Percentiles rank a stretch among this genome's conserved stretches.
These are phyloP conservation scores for Naumovozyma castellii DNA, from an alignment of 805 yeast species.

Conservation along the genomic window DNA sequence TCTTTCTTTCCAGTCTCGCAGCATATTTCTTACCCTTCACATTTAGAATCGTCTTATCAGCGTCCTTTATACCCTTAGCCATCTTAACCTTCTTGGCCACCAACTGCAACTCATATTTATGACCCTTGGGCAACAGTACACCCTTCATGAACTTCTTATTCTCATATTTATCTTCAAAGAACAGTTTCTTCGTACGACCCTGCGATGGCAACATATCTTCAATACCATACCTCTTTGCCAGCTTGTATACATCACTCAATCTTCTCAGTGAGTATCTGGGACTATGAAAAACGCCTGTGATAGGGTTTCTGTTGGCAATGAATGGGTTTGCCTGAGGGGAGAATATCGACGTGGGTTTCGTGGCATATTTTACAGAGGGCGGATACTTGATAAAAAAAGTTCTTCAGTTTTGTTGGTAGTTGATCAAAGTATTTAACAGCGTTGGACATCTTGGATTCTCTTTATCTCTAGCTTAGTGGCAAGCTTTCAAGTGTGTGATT, in stretches of 20 bases:
- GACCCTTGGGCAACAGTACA: constrained; percentile 68
- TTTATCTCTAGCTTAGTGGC: no score
- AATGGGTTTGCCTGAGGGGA: constrained; percentile 80
- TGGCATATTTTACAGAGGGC: constrained; percentile 59
- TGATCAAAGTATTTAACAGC: constrained; percentile 35
- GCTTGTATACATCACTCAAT: constrained; percentile 72
- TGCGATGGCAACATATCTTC: constrained; percentile 58
- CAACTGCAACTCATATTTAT: constrained; percentile 64
- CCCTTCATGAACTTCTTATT: constrained; percentile 67
- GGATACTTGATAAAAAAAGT: constrained; percentile 75
- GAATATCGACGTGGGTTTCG: constrained; percentile 51
- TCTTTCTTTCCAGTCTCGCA: constrained; percentile 37
- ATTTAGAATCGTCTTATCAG: constrained; percentile 57
- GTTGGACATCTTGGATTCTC: no score
- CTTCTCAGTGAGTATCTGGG: constrained; percentile 74
- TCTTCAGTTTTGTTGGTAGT: constrained; percentile 59
- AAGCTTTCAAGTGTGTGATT: no score
- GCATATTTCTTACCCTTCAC: constrained; percentile 49
- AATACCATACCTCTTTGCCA: constrained; percentile 75
- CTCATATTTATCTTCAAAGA: constrained; percentile 70
- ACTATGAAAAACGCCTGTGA: constrained; percentile 66
- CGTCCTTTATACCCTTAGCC: constrained; percentile 53
- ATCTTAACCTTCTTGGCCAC: constrained; percentile 51
- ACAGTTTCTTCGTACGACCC: constrained; percentile 37
- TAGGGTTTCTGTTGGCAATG: constrained; percentile 73